Percentiles rank a stretch among this genome's conserved stretches.
Evolutionary conservation across 352 stramenopile species (phyloP).

Genomic region (Salisapilia sapeloensis): DNA sequence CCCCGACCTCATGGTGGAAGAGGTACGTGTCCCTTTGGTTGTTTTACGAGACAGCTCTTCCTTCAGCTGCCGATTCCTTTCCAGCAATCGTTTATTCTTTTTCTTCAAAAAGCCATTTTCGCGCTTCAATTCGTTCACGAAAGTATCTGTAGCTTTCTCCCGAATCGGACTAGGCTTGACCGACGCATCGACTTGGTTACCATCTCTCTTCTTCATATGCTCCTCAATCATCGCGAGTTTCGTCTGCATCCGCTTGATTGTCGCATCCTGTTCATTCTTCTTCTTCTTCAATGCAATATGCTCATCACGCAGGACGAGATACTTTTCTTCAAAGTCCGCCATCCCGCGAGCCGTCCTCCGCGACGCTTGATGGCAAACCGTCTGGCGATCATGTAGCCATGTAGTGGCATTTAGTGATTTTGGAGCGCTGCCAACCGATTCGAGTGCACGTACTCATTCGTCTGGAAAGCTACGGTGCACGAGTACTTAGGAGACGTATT

Average conservation of each 20-base stretch:
- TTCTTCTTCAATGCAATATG: conserved; percentile 79
- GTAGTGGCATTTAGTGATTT: too few relatives aligned
- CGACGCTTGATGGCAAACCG: too few relatives aligned
- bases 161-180: conserved; percentile 23
- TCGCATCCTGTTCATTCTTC: conserved; percentile 84
- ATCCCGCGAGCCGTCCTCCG: too few relatives aligned
- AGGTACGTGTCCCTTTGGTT: not conserved
- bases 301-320: conserved; percentile 66
- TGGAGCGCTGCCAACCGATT: too few relatives aligned
- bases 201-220: conserved; percentile 45
- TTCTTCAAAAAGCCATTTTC: conserved; percentile 58
- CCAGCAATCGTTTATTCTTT: conserved; percentile 47
- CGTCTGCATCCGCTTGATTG: conserved; percentile 83
- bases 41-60: conserved; percentile 18
- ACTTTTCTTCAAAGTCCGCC: conserved; percentile 74
- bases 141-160: conserved; percentile 66
- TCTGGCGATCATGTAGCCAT: too few relatives aligned
- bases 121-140: conserved; percentile 57
- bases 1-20: not conserved
- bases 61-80: conserved; percentile 51
- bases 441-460: too few relatives aligned
- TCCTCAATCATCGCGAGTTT: conserved; percentile 82
- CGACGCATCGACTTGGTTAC: not conserved
- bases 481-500: too few relatives aligned
- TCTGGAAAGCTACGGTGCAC: too few relatives aligned